Conservation (phyloP, 163 green algal species). For the Chlamydomonas reinhardtii region DNA sequence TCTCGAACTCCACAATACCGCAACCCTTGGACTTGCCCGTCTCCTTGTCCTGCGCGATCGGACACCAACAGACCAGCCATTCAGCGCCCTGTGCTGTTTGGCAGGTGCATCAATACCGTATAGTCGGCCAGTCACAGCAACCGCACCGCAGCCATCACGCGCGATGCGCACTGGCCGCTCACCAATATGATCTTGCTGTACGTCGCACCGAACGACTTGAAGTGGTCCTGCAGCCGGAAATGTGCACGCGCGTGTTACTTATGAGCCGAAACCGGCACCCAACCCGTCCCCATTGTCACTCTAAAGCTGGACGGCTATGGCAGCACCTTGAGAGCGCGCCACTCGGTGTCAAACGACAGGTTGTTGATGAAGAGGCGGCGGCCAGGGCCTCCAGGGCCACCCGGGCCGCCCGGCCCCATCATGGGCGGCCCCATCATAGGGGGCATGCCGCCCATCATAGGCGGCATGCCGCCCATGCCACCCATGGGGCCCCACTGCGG, state of each 20-base stretch:
- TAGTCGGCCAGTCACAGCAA: too few species aligned
- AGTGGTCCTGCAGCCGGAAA: constrained; percentile 77
- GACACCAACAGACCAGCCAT: background rate
- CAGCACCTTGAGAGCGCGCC: constrained; percentile 38
- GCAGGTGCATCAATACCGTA: too few species aligned
- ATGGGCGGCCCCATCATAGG: constrained; percentile 37
- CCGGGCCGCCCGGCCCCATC: constrained; percentile 28
- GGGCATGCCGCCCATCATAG: constrained; percentile 25
- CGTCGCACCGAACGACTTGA: constrained; percentile 71
- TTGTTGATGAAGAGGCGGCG: constrained; percentile 83
- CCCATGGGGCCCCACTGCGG: constrained; percentile 48
- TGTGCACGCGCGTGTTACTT: background rate
- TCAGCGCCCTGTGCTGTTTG: too few species aligned
- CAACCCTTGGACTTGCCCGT: constrained; percentile 75
- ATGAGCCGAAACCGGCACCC: too few species aligned
- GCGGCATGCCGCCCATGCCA: constrained; percentile 27
- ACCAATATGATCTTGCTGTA: constrained; percentile 78
- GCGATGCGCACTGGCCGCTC: too few species aligned
- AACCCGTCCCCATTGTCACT: too few species aligned
- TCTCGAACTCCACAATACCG: constrained; percentile 85
- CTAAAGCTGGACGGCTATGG: too few species aligned
- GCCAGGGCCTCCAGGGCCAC: constrained; percentile 40
- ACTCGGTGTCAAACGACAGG: constrained; percentile 64
- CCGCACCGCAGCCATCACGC: too few species aligned
- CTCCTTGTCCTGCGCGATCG: constrained; percentile 58